Evolutionary conservation across 1,284 basidiomycete species (phyloP).

Genomic region (Papiliotrema nemorosa): DNA sequence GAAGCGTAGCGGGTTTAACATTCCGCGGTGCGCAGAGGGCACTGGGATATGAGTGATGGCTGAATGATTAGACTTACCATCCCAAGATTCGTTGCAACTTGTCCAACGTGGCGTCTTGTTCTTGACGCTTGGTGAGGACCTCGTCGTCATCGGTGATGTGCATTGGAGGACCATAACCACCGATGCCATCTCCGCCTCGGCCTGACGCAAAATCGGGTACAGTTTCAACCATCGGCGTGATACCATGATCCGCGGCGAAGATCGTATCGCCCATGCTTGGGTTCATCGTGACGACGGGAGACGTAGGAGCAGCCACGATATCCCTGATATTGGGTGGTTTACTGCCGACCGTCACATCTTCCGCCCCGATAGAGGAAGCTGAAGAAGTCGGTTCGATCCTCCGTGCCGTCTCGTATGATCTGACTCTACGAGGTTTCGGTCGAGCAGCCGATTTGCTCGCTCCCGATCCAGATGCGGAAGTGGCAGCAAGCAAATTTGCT

Average conservation of each 20-base stretch:
- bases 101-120: slow-evolving; percentile 8
- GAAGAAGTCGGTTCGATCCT: background rate
- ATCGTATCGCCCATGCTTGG: slow-evolving; percentile 5
- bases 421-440: slow-evolving; percentile 1
- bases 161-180: slow-evolving; percentile 14
- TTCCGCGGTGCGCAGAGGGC: slow-evolving; percentile 49
- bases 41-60: slow-evolving; percentile 23
- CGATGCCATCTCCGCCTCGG: slow-evolving; percentile 27
- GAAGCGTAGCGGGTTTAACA: slow-evolving; percentile 32
- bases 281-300: slow-evolving; percentile 5
- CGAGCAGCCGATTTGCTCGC: background rate
- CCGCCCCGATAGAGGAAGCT: slow-evolving; percentile 1
- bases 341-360: slow-evolving; percentile 8
- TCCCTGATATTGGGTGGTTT: slow-evolving; percentile 22
- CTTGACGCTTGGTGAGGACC: slow-evolving; percentile 2
- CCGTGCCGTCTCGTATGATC: slow-evolving; percentile 4
- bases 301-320: slow-evolving; percentile 14
- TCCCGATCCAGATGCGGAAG: background rate
- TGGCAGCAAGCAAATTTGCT: background rate
- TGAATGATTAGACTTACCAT: slow-evolving; percentile 11
- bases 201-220: slow-evolving; percentile 28
- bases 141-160: background rate
- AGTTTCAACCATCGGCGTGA: background rate
- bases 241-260: background rate
- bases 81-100: slow-evolving; percentile 24